A percentile compares a stretch with the other conserved stretches of the same genome.
Evolutionary conservation across 2,329 filamentous ascomycete species (phyloP).

Genomic region (Colletotrichum sp.): DNA sequence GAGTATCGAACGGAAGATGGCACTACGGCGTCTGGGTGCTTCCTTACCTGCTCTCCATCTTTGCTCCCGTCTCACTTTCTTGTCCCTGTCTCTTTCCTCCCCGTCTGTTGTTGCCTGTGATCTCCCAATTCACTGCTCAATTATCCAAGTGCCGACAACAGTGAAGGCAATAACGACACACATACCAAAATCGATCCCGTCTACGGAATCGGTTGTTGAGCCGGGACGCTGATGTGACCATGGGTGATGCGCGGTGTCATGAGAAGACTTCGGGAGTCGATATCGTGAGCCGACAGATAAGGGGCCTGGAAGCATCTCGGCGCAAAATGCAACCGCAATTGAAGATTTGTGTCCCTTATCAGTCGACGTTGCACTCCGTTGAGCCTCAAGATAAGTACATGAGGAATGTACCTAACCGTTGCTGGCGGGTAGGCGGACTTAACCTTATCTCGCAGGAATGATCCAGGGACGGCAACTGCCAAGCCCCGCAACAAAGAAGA

Average conservation of each 20-base stretch:
- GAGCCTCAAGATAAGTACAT: constrained; percentile 1
- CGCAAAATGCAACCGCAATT: not conserved
- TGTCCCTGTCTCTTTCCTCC: too few species aligned
- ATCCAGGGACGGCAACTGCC: not conserved
- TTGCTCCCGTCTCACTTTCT: too few species aligned
- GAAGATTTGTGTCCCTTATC: not conserved
- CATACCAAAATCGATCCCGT: too few species aligned
- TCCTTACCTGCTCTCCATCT: too few species aligned
- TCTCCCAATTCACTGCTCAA: too few species aligned
- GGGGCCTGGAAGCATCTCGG: not conserved
- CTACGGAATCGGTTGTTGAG: too few species aligned
- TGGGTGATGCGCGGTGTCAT: not conserved
- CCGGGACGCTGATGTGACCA: not conserved
- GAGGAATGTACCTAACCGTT: not conserved
- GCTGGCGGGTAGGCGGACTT: not conserved
- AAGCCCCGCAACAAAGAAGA: constrained; percentile 13
- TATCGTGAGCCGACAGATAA: not conserved
- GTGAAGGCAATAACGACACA: too few species aligned
- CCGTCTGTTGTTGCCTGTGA: too few species aligned
- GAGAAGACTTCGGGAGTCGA: not conserved
- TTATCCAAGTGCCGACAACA: too few species aligned
- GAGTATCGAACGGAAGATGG: too few species aligned
- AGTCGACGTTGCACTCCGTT: constrained; percentile 3
- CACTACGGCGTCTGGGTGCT: too few species aligned
- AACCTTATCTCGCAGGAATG: constrained; percentile 18